Percentiles rank a stretch among this genome's conserved stretches.
Conservation (phyloP, 2,329 filamentous ascomycete genomes). For the Fusarium caatingaense region DNA sequence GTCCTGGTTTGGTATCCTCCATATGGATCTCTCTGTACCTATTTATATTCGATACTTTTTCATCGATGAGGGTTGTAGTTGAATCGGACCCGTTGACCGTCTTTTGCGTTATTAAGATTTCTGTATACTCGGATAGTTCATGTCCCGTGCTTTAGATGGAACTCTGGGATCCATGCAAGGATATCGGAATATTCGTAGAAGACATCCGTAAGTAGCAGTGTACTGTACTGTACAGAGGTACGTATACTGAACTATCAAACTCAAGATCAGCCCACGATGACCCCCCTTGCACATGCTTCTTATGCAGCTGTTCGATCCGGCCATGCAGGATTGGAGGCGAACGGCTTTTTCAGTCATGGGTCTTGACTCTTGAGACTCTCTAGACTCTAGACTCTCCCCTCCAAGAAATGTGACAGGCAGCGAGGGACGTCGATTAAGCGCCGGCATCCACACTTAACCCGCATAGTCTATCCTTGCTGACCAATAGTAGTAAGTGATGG, state of each 20-base stretch:
- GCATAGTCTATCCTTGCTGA: constrained; percentile 29
- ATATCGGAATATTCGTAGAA: not conserved
- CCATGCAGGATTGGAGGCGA: constrained; percentile 15
- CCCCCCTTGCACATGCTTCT: constrained; percentile 34
- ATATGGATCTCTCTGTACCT: not conserved
- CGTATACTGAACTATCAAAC: constrained; percentile 1
- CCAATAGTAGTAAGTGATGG: constrained; percentile 32
- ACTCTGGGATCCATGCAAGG: constrained; percentile 2
- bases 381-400: constrained; percentile 6
- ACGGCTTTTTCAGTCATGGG: constrained; percentile 34
- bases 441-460: constrained; percentile 42
- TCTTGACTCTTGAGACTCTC: not conserved
- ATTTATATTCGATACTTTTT: not conserved
- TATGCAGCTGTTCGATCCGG: constrained; percentile 33
- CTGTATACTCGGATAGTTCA: not conserved
- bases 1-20: not conserved
- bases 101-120: constrained; percentile 3
- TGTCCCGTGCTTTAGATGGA: constrained; percentile 1
- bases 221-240: not conserved
- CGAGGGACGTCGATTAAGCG: constrained; percentile 43
- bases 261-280: constrained; percentile 28
- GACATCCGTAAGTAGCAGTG: not conserved
- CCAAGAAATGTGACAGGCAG: constrained; percentile 37
- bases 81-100: not conserved
- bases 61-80: not conserved